Evolutionary conservation across 106 monocot species (phyloP).

Genomic region (Acanthochlamys bracteata): DNA sequence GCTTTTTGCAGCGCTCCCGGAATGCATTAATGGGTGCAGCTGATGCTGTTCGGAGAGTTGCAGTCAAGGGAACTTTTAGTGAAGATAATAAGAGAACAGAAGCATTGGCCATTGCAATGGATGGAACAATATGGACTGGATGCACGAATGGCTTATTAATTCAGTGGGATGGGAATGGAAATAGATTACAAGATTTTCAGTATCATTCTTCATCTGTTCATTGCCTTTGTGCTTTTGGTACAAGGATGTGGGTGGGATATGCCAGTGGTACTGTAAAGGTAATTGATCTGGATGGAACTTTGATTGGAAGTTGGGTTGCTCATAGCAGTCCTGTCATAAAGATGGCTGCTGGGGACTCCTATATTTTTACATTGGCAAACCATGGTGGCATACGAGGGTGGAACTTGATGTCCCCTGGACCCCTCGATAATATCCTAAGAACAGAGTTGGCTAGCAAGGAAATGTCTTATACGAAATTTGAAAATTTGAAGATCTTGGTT

Average conservation of each 20-base stretch:
- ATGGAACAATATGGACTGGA: conserved; percentile 87
- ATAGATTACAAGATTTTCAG: conserved; percentile 66
- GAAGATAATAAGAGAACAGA: conserved; percentile 74
- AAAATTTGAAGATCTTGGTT: conserved; percentile 65
- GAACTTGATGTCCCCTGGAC: conserved; percentile 63
- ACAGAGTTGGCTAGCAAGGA: conserved; percentile 52
- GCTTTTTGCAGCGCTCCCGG: conserved; percentile 87
- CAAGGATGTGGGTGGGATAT: conserved; percentile 81
- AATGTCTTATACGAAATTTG: conserved; percentile 44
- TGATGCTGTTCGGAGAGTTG: conserved; percentile 86
- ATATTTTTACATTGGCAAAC: conserved; percentile 77
- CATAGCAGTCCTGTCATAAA: conserved; percentile 81
- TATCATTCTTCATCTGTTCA: conserved; percentile 58
- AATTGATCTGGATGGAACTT: conserved; percentile 76
- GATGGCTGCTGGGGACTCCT: conserved; percentile 59
- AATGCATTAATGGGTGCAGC: conserved; percentile 93
- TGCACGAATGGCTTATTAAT: conserved; percentile 72
- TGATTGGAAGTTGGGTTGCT: conserved; percentile 70
- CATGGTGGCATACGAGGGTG: conserved; percentile 97
- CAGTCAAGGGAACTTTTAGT: conserved; percentile 69
- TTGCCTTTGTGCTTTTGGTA: conserved; percentile 62
- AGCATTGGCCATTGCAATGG: conserved; percentile 49
- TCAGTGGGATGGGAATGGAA: conserved; percentile 96
- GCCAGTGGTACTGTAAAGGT: conserved; percentile 63
- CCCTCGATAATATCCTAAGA: conserved; percentile 59